Conservation (phyloP, 2,329 filamentous ascomycete species). For the Neonectria magnoliae region DNA sequence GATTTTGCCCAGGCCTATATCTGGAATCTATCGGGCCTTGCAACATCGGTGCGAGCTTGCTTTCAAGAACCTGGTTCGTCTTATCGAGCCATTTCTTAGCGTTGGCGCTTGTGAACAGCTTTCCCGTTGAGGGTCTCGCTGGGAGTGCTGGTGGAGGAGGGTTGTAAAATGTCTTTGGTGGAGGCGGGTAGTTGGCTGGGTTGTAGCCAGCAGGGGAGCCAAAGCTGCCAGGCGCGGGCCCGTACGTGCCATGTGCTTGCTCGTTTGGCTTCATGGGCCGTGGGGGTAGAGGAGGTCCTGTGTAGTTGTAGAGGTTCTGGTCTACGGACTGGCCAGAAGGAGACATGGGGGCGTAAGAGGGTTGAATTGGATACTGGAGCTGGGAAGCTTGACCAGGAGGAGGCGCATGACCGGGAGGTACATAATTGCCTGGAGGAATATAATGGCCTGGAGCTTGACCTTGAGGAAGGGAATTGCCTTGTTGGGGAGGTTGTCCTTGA, state of each 20-base stretch:
- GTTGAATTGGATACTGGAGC: constrained; percentile 36
- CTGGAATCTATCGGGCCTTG: constrained; percentile 32
- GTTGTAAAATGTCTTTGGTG: constrained; percentile 46
- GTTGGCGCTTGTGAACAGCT: constrained; percentile 47
- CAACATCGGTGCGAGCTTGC: constrained; percentile 45
- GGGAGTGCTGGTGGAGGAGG: constrained; percentile 38
- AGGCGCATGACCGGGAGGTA: background rate
- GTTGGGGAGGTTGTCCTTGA: background rate
- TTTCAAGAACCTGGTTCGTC: constrained; percentile 49
- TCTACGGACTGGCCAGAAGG: constrained; percentile 14
- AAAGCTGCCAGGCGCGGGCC: constrained; percentile 23
- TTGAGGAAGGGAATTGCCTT: background rate
- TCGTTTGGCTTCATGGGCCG: constrained; percentile 39
- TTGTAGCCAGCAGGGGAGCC: constrained; percentile 39
- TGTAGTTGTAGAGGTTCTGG: constrained; percentile 23
- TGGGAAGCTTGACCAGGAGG: constrained; percentile 30
- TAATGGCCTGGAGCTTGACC: background rate
- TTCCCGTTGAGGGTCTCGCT: constrained; percentile 33
- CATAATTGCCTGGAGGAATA: background rate
- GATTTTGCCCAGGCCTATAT: constrained; percentile 25
- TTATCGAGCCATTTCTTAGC: constrained; percentile 50
- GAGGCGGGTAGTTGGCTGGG: constrained; percentile 43
- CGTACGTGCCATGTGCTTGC: constrained; percentile 21
- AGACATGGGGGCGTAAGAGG: constrained; percentile 31
- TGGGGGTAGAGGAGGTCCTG: constrained; percentile 43